Percentiles rank a stretch among this genome's conserved stretches.
Conservation (phyloP, 306 rosid genomes). For the Fragaria iinumae region DNA sequence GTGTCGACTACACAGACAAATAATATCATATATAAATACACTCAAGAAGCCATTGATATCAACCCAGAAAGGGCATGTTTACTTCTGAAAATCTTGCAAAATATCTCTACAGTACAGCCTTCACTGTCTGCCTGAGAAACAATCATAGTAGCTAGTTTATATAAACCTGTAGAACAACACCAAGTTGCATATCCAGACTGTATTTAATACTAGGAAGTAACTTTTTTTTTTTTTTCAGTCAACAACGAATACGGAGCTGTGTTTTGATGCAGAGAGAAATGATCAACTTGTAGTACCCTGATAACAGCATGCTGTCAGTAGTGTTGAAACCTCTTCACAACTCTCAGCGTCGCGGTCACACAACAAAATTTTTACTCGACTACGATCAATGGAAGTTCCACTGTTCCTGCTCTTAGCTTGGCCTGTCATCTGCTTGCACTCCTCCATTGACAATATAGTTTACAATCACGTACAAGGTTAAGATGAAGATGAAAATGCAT, state of each 20-base stretch:
- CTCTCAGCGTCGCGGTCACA: slow-evolving; percentile 21
- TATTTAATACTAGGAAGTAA: background rate
- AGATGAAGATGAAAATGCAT: slow-evolving; percentile 1
- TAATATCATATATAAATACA: background rate
- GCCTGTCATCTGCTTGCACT: slow-evolving; percentile 2
- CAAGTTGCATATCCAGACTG: background rate
- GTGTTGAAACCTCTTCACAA: slow-evolving; percentile 20
- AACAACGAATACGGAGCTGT: background rate
- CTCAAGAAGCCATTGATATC: slow-evolving; percentile 1
- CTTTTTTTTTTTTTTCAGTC: background rate
- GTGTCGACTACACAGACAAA: background rate
- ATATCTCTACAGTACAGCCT: background rate
- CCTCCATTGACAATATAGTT: background rate
- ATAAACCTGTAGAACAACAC: background rate
- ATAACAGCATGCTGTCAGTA: slow-evolving; percentile 17
- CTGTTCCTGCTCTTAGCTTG: slow-evolving; percentile 6
- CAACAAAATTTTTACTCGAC: slow-evolving; percentile 12
- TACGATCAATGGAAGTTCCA: slow-evolving; percentile 7
- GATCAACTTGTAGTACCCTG: slow-evolving; percentile 12
- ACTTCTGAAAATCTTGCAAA: background rate
- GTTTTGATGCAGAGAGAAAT: background rate
- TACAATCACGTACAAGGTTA: background rate
- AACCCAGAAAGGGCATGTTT: background rate
- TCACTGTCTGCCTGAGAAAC: background rate
- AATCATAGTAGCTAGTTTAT: background rate